Evolutionary conservation across 768 basidiomycete species (phyloP), one percentile per base, ranked within the genome.

Genomic region (Calocybe gangraenosa): DNA sequence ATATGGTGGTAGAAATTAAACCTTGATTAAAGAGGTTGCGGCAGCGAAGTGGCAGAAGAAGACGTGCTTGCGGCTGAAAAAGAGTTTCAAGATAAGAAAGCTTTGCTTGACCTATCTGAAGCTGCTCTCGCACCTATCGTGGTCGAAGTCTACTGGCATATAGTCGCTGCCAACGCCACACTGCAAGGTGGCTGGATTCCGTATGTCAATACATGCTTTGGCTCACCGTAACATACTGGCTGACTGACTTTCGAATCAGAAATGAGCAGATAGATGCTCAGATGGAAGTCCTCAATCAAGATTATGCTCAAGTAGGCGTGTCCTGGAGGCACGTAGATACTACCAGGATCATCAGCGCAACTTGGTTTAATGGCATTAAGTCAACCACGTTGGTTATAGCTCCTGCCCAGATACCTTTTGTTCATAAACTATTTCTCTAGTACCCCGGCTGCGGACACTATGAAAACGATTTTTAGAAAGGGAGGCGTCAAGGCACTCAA

Each of bases 391-490:
- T 36, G 18, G 32, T n/a, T n/a, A n/a, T n/a, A n/a, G n/a, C n/a
- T n/a, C n/a, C n/a, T n/a, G n/a, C n/a, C n/a, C n/a, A n/a, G n/a
- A n/a, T n/a, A n/a, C n/a, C n/a, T n/a, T n/a, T n/a, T n/a, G n/a
- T n/a, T n/a, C n/a, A n/a, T n/a, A n/a, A 17, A 11, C 13, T 19
- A 35, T 14, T 14, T 21, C 18, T 19, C 23, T 28, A 32, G 31
- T 17, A 32, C 25, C 37, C 28, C 40, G 60, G 58, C n/a, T 19
- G 71, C 75, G 52, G 65, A 56, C 13, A 59, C 51, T 3, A 68
- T 76, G 69, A 78, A 76, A 61, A 50, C 30, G 3, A 35, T 60
- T 6, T 69, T 72, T 46, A 62, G 65, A 40, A 61, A 63, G 44
- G 73, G 74, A 15, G 64, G 60, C 18, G 60, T 53, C 0, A 55